Percentiles rank a stretch among this genome's conserved stretches.
phyloP scores from a whole-genome alignment of 345 rosid species.

The Moringa oleifera region DNA sequence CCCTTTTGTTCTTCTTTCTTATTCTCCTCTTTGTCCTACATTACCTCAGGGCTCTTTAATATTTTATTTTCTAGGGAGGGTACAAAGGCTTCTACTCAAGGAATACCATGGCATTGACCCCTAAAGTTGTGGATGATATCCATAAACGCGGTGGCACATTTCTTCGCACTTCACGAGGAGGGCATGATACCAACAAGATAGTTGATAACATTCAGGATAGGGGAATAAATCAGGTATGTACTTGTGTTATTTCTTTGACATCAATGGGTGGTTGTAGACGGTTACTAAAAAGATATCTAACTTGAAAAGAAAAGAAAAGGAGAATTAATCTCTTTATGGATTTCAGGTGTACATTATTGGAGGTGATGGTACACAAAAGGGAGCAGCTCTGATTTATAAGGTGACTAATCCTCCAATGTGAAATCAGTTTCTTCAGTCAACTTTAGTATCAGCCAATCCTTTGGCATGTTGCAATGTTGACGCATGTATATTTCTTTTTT shows the following conservation, averaged over 20 bases:
- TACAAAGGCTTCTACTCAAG: slow-evolving; percentile 79
- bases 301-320: not conserved
- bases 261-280: not conserved
- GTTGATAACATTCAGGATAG: slow-evolving; percentile 93
- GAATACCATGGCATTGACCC: slow-evolving; percentile 59
- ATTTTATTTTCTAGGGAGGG: slow-evolving; percentile 51
- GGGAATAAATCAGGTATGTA: slow-evolving; percentile 77
- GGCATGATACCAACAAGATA: slow-evolving; percentile 84
- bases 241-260: not conserved
- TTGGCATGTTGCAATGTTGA: not conserved
- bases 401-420: slow-evolving; percentile 26
- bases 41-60: slow-evolving; percentile 8
- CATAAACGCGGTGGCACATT: slow-evolving; percentile 94
- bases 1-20: too few species aligned
- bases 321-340: slow-evolving; percentile 3
- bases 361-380: slow-evolving; percentile 89
- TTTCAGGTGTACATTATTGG: slow-evolving; percentile 88
- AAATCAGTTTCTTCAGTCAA: not conserved
- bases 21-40: not conserved
- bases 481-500: not conserved
- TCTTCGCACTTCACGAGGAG: slow-evolving; percentile 85
- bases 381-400: slow-evolving; percentile 77
- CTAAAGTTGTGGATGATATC: slow-evolving; percentile 80
- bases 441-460: not conserved
- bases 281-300: not conserved